Conservation (phyloP, 768 basidiomycete genomes). For the Cystofilobasidium capitatum region DNA sequence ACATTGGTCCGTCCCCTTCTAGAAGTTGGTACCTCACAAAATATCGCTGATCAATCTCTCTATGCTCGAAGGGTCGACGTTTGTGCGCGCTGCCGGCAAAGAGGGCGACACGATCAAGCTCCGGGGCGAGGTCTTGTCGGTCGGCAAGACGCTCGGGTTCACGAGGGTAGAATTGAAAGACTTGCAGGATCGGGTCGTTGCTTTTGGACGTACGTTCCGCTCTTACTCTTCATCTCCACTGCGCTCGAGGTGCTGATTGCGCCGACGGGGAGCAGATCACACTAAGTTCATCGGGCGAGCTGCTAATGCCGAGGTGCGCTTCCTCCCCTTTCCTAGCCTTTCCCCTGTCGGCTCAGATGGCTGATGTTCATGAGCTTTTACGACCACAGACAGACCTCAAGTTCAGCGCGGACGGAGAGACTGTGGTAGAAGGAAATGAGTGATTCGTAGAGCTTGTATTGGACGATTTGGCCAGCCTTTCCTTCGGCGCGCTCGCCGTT, state of each 20-base stretch:
- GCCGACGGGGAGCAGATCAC: slow-evolving; percentile 7
- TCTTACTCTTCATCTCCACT: background rate
- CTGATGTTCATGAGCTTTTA: too few relatives aligned
- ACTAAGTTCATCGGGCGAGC: slow-evolving; percentile 21
- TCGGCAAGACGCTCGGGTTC: slow-evolving; percentile 20
- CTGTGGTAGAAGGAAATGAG: background rate
- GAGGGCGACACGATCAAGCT: slow-evolving; percentile 8
- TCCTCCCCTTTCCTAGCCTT: background rate
- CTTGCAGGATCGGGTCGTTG: slow-evolving; percentile 7
- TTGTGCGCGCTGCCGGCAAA: slow-evolving; percentile 13
- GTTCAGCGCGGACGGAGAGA: slow-evolving; percentile 19
- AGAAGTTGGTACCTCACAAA: background rate
- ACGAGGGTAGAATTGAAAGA: slow-evolving; percentile 21
- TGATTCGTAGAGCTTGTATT: background rate
- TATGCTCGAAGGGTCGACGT: background rate
- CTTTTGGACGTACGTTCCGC: slow-evolving; percentile 18
- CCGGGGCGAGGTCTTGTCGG: slow-evolving; percentile 10
- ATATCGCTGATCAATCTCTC: background rate
- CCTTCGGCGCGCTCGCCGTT: background rate
- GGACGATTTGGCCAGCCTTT: background rate
- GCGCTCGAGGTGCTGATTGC: background rate
- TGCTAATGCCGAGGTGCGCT: slow-evolving; percentile 17
- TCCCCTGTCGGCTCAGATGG: too few relatives aligned
- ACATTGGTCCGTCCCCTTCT: background rate
- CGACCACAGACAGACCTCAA: slow-evolving; percentile 22